phyloP scores from a whole-genome alignment of 495 filamentous ascomycete species.

The Xylaria venustula region DNA sequence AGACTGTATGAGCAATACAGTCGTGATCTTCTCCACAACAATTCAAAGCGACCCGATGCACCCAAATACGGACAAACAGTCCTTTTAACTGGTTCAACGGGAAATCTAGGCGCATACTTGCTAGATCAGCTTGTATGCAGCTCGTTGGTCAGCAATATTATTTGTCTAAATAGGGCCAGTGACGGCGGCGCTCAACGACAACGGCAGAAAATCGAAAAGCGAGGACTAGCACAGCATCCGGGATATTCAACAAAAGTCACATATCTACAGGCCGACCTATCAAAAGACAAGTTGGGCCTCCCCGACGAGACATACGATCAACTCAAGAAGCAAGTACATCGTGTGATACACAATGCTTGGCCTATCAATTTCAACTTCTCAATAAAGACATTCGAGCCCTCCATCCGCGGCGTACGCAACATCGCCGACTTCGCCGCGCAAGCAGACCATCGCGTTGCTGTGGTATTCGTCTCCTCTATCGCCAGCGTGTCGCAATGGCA shows the following conservation, averaged over 20 bases:
- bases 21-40: too few species aligned
- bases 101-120: slow-evolving; percentile 52
- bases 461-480: slow-evolving; percentile 53
- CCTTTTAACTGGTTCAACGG: slow-evolving; percentile 56
- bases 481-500: slow-evolving; percentile 31
- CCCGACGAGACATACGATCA: neutral
- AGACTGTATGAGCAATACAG: too few species aligned
- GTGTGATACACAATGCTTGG: slow-evolving; percentile 58
- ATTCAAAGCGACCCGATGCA: neutral
- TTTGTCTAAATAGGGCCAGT: slow-evolving; percentile 49
- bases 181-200: slow-evolving; percentile 22
- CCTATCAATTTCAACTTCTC: slow-evolving; percentile 56
- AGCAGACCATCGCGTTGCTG: slow-evolving; percentile 33
- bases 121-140: slow-evolving; percentile 34
- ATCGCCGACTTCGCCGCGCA: slow-evolving; percentile 46
- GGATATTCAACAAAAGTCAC: slow-evolving; percentile 25
- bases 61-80: slow-evolving; percentile 31
- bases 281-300: slow-evolving; percentile 39
- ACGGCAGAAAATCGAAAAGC: slow-evolving; percentile 19
- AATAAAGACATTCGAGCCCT: slow-evolving; percentile 47
- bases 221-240: slow-evolving; percentile 10
- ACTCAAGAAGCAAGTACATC: too few species aligned
- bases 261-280: slow-evolving; percentile 47
- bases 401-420: slow-evolving; percentile 47
- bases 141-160: slow-evolving; percentile 40